Percentiles rank a stretch among this genome's conserved stretches.
These are phyloP conservation scores for Eutypa lata DNA, from an alignment of 2,329 filamentous ascomycete genomes.

Conservation along the genomic window DNA sequence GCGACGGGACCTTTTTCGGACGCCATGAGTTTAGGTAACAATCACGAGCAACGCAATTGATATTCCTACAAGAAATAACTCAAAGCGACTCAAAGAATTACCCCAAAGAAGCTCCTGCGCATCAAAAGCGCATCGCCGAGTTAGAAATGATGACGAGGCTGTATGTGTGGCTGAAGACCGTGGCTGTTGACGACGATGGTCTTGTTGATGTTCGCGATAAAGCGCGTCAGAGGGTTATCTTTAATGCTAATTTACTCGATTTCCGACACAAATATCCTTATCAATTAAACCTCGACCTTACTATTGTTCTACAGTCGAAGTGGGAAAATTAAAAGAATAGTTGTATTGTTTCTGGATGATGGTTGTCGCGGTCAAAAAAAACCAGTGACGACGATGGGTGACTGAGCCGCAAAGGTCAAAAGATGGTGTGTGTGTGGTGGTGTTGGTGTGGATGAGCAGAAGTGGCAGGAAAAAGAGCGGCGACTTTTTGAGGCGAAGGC, in stretches of 20 bases:
- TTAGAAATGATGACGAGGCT: slow-evolving; percentile 25
- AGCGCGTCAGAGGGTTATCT: slow-evolving; percentile 15
- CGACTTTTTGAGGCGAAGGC: slow-evolving; percentile 1
- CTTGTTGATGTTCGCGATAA: slow-evolving; percentile 26
- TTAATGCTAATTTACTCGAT: slow-evolving; percentile 6
- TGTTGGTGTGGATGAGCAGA: slow-evolving; percentile 1
- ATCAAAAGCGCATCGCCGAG: slow-evolving; percentile 30
- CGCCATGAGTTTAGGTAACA: slow-evolving; percentile 42
- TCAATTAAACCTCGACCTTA: not conserved
- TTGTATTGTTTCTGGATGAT: not conserved
- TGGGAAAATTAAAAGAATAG: not conserved
- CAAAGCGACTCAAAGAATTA: slow-evolving; percentile 16
- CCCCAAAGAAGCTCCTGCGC: slow-evolving; percentile 22
- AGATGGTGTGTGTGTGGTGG: slow-evolving; percentile 1
- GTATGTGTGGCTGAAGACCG: slow-evolving; percentile 32
- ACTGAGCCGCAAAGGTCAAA: slow-evolving; percentile 1
- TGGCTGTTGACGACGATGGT: slow-evolving; percentile 29
- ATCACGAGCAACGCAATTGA: slow-evolving; percentile 20
- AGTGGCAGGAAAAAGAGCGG: not conserved
- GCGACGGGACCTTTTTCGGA: slow-evolving; percentile 51
- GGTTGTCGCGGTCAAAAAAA: not conserved
- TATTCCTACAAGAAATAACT: slow-evolving; percentile 20
- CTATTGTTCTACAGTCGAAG: not conserved
- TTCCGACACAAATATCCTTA: slow-evolving; percentile 1
- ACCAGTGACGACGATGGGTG: not conserved